Base-by-base conservation (phyloP, 345 rosid species). In the Luvunga scandens region DNA sequence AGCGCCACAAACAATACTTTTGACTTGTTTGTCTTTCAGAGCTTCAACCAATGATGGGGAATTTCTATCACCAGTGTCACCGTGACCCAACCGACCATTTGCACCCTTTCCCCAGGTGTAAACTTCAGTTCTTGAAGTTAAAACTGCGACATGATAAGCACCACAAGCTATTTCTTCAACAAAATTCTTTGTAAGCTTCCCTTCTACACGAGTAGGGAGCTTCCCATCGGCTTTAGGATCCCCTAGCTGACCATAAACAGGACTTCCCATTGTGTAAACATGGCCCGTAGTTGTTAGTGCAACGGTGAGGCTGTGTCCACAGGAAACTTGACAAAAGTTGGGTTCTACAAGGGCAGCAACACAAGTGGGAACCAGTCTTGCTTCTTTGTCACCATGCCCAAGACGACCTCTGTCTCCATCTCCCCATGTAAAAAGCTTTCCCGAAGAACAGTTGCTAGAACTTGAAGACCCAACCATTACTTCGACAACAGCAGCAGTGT, bases 61-160 rank as follows among this genome's bases (percentile, higher is more conserved):
- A 83, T 83, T 90, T 68, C 87, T 87, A 82, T 92, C 97, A 75
- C 88, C 93, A 19, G 82, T 76, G 83, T 89, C 91, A 18, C 97
- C 97, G 56, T 90, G 97, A 69, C 94, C 94, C 72, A 92, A 80
- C 62, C 91, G 89, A 75, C 97, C 94, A 84, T 89, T 89, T 69
- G 90, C 88, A 72, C 97, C 97, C 79, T 92, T 92, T 75, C 97
- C 97, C 97, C 97, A 92, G 39, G 91, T 92, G 83, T 87, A 92
- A 79, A 92, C 97, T 83, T 92, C 97, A 12, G 94, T 89, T 85
- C 84, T 90, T 73, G 94, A 92, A 75, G 94, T 90, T 73, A 92
- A 80, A 81, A 90, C 93, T 55, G 90, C 94, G 77, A 88, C 89
- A 84, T 92, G 97, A 78, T 90, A 88, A 66, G 89, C 91, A 80